A percentile compares a stretch with the other conserved stretches of the same genome.
Evolutionary conservation across 805 yeast genomes (phyloP).

Genomic region (Kluyveromyces lactis): DNA sequence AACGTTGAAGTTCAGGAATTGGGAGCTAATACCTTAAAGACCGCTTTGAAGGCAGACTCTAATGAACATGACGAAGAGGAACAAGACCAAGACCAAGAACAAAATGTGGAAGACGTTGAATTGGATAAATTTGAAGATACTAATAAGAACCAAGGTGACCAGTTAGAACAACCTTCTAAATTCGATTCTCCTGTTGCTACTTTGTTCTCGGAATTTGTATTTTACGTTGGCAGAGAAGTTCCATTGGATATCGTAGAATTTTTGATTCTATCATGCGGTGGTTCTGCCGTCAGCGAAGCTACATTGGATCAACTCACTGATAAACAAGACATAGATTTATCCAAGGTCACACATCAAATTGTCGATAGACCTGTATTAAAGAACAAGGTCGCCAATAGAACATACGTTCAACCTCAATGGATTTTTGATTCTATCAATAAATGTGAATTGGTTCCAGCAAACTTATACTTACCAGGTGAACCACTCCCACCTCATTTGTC

Average conservation of each 20-base stretch:
- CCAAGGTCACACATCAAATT: constrained; percentile 82
- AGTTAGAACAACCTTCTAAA: constrained; percentile 62
- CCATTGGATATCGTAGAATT: constrained; percentile 88
- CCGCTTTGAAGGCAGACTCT: constrained; percentile 39
- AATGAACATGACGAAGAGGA: constrained; percentile 31
- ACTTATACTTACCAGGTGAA: constrained; percentile 88
- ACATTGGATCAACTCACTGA: constrained; percentile 64
- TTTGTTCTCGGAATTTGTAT: constrained; percentile 66
- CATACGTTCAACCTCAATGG: constrained; percentile 98
- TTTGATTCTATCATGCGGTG: constrained; percentile 79
- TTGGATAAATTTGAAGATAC: constrained; percentile 68
- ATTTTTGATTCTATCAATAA: constrained; percentile 85
- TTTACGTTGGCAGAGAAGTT: constrained; percentile 91
- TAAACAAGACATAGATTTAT: constrained; percentile 44
- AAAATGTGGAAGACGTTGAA: constrained; percentile 37
- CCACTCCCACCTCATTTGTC: constrained; percentile 92
- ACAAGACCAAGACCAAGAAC: constrained; percentile 27
- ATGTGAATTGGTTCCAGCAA: constrained; percentile 64
- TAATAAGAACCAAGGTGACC: constrained; percentile 56
- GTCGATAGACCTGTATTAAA: constrained; percentile 82
- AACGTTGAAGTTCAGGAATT: constrained; percentile 26
- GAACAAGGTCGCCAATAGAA: constrained; percentile 79
- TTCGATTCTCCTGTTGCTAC: constrained; percentile 51
- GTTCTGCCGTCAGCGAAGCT: constrained; percentile 76
- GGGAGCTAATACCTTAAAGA: constrained; percentile 42